Evolutionary conservation across 352 stramenopile genomes (phyloP).

Genomic region (Elongisporangium senticosum): DNA sequence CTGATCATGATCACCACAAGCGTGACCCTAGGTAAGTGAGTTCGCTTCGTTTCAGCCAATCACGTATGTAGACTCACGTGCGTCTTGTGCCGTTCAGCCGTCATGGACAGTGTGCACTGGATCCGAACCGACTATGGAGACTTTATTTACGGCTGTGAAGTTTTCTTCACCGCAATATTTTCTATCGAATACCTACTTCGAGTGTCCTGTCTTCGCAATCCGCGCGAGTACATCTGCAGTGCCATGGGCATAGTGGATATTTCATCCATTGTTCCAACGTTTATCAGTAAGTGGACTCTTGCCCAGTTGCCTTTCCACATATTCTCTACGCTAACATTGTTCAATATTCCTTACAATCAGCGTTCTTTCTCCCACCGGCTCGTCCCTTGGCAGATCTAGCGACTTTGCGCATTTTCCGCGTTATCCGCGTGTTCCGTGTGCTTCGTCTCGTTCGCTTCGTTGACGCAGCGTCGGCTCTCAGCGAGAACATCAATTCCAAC

Average conservation of each 20-base stretch:
- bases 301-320: not conserved
- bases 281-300: constrained; percentile 25
- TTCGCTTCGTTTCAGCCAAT: not conserved
- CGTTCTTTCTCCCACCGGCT: constrained; percentile 45
- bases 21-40: constrained; percentile 47
- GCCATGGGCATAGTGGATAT: constrained; percentile 49
- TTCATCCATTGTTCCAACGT: constrained; percentile 39
- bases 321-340: not conserved
- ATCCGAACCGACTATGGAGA: constrained; percentile 37
- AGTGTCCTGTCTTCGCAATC: constrained; percentile 26
- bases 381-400: constrained; percentile 59
- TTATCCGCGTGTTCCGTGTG: constrained; percentile 74
- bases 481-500: constrained; percentile 78
- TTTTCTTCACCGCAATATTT: constrained; percentile 44
- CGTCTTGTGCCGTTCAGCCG: constrained; percentile 19
- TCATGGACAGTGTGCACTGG: constrained; percentile 63
- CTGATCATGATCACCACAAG: constrained; percentile 71
- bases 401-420: constrained; percentile 71
- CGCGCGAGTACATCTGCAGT: constrained; percentile 42
- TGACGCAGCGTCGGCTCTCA: constrained; percentile 54
- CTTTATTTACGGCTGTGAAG: constrained; percentile 29
- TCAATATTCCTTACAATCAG: constrained; percentile 7
- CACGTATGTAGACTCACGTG: not conserved
- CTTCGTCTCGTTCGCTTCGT: constrained; percentile 69
- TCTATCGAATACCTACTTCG: constrained; percentile 36